Conservation (phyloP, 306 rosid genomes). For the Malus orientalis region DNA sequence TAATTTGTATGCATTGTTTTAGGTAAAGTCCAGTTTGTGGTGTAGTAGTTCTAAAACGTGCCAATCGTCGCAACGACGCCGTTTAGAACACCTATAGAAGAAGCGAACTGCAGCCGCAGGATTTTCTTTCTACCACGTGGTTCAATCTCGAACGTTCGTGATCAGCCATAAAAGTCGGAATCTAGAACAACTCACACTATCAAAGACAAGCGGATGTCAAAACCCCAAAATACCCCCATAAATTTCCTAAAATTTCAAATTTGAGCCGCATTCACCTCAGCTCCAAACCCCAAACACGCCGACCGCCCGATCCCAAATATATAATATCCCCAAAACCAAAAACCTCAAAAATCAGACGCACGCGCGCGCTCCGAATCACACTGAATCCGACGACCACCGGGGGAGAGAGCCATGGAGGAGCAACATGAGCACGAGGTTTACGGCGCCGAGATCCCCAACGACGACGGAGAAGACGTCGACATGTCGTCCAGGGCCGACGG, state of each 20-base stretch:
- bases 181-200: not conserved
- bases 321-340: not conserved
- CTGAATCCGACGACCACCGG: not conserved
- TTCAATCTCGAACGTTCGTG: not conserved
- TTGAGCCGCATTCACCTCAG: not conserved
- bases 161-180: not conserved
- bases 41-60: too few species aligned
- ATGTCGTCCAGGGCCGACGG: conserved; percentile 45
- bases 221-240: conserved; percentile 13
- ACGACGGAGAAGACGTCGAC: conserved; percentile 45
- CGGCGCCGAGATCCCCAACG: conserved; percentile 68
- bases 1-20: too few species aligned
- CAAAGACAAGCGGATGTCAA: not conserved
- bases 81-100: not conserved
- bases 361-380: not conserved
- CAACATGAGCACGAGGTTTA: conserved; percentile 64
- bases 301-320: conserved; percentile 16
- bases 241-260: not conserved
- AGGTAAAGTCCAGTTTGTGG: too few species aligned
- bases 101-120: not conserved
- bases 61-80: not conserved
- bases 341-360: not conserved
- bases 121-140: not conserved
- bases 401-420: conserved; percentile 29
- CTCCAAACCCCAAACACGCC: not conserved